These are phyloP conservation scores for Pseudogymnoascus sp. DNA, from an alignment of 2,329 filamentous ascomycete species.

Conservation along the genomic window DNA sequence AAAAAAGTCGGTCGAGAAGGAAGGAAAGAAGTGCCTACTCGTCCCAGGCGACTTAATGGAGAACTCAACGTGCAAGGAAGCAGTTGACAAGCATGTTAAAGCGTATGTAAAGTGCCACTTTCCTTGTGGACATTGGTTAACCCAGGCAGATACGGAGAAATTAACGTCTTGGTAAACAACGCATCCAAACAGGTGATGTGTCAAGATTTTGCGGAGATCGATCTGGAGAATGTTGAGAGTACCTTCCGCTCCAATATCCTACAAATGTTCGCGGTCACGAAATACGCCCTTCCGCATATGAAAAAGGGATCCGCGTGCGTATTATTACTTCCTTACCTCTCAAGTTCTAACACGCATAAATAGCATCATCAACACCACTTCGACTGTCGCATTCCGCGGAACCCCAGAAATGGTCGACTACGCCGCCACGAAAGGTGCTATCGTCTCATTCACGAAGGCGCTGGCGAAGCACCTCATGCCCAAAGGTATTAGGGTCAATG, in stretches of 20 bases:
- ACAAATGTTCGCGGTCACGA: not conserved
- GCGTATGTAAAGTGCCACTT: not conserved
- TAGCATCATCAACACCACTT: conserved; percentile 8
- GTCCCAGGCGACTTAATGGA: not conserved
- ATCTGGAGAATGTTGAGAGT: not conserved
- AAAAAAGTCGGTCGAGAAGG: conserved; percentile 57
- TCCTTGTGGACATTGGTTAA: not conserved
- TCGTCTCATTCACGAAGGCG: conserved; percentile 2
- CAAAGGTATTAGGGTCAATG: conserved; percentile 51
- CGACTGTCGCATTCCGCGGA: not conserved
- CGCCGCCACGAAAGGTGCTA: conserved; percentile 8
- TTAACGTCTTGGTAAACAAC: conserved; percentile 8
- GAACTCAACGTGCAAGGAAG: not conserved
- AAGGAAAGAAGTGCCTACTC: conserved; percentile 34
- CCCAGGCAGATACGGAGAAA: not conserved
- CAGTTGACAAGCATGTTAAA: conserved; percentile 1
- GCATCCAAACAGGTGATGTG: conserved; percentile 4
- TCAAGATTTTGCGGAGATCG: not conserved
- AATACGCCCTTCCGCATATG: not conserved
- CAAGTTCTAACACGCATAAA: not conserved
- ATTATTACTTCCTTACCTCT: not conserved
- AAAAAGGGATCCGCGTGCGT: not conserved
- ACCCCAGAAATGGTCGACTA: conserved; percentile 1
- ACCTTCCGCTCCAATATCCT: not conserved
- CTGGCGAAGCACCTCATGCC: conserved; percentile 5